Evolutionary conservation across 176 grass and related monocot species (phyloP), one percentile per base, ranked within the genome.

Genomic region (Elymus sibiricus): DNA sequence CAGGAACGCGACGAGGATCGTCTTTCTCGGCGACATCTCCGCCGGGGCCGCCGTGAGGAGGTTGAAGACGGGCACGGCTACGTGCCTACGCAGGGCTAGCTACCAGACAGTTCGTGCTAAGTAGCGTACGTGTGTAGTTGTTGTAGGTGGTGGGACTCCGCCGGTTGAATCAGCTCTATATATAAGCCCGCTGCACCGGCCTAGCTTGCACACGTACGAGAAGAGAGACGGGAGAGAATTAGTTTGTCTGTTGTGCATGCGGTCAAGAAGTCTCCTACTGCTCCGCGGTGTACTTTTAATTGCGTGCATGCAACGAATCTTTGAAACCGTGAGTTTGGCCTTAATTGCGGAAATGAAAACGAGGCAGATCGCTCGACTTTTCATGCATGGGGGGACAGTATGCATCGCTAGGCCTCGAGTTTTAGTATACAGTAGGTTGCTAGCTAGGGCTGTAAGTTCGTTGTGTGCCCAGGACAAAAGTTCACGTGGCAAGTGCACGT

Each of bases 251-350:
- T 46, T 47, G 40, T 47, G 24, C 25, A 72, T 72, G 38, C 55
- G 68, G 42, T 83, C 63, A 53, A 15, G 51, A 63, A 44, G 2
- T 37, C 35, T 29, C 39, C 80, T 73, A 7, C 86, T 58, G 34
- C 39, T 40, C 34, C 56, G 7, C 44, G 71, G 34, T 24, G 67
- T 46, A 62, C 26, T 74, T 76, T 74, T 76, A 16, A 60, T 86
- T 63, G 89, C 80, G 87, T 90, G 80, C 34, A 51, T 75, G 17
- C 17, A 26, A 84, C 85, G 89, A 90, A 87, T 90, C 85, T 90
- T 83, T 75, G 26, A 49, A 49, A 68, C 15, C 27, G 67, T 68
- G 76, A 80, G 67, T 75, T 83, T 44, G 75, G 35, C 80, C 60
- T 80, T 84, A 59, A 87, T 68, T 76, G 67, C 76, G 27, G 89